Base-by-base conservation (phyloP, 2,329 filamentous ascomycete genomes). In the Oidium heveae region DNA sequence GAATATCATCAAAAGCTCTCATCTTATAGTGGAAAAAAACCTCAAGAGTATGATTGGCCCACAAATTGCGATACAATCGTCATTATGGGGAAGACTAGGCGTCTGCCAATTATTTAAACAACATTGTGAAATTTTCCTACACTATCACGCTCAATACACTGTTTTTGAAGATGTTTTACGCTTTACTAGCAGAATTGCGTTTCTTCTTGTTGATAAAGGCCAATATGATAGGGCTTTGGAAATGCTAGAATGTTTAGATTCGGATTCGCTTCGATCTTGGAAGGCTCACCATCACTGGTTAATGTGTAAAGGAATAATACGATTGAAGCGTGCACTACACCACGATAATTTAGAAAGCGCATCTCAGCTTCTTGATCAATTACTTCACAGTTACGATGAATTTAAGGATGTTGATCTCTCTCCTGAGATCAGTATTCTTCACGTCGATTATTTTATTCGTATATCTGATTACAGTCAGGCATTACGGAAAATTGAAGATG, bases 141-240 rank as follows among this genome's bases (percentile, higher is more conserved):
- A 79, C 54, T 87, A 84, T 58, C 82, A 94, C 63, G 70, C 73
- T 4, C 68, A 70, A n/a, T 70, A 71, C 51, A 73, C 74, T 37
- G 74, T 80, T 0, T 76, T 88, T 46, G 86, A 94, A 58, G 89
- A 96, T 60, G 74, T 79, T 52, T 72, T 95, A 34, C 85, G 82
- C 60, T 76, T 85, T 36, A 79, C 74, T 0, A 86, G 84, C 60
- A 77, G 83, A 4, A 74, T 80, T 55, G 82, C 86, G 1, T 76
- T 81, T 57, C 70, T 80, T 67, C 70, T 82, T 6, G 74, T 77
- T 9, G 75, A 80, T 55, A 73, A 70, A 50, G 88, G 89, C 1
- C 74, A 72, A 34, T 93, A 87, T 62, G 75, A 80, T 22, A 74
- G 83, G 52, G 86, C 83, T 0, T 71, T 81, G 54, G 67, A 70